Evolutionary conservation across 352 stramenopile species (phyloP), one percentile per base, ranked within the genome.

Genomic region (Aphanomyces invadans): DNA sequence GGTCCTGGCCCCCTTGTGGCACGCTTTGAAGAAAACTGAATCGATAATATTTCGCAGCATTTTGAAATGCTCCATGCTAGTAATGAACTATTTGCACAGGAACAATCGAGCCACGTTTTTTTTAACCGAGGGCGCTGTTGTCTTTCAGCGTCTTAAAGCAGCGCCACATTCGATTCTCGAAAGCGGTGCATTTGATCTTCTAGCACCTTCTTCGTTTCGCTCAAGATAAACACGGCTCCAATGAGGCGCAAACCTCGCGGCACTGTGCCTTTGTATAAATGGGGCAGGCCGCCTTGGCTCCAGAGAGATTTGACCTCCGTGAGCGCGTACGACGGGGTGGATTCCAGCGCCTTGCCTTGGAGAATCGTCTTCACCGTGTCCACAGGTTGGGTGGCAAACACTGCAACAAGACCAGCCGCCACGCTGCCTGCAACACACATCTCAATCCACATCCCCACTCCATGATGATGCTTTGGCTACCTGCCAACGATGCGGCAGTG

Each of bases 301-400:
- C 76, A 87, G 33, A 93, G 80, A 26, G 75, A 73, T 26, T 59
- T 63, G 17, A 76, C 75, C 1, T 76, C 75, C 28, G 74, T 73
- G 44, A 81, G 62, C n/a, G 80, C 73, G 38, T 71, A 81, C 12
- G 76, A 70, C 0, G 77, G 67, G 12, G 71, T 72, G 31, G 71
- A 63, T 1, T 77, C 69, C 68, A 90, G 72, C 17, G 82, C 81
- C 57, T 93, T 81, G 32, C 85, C 85, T 64, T 93, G 85, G 77
- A 91, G 88, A 26, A 93, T 81, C 0, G 84, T 93, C 76, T 93
- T 93, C 60, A 93, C 64, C 12, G 83, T 94, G 61, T 94, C 85
- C 12, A 94, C 71, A 5, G 85, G 85, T 72, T 94, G 85, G 52
- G 82, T 94, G 32, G 70, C 81, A 56, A 77, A 77, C 17, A 94